These are phyloP conservation scores for Rhodosporidiobolus sp. DNA, from an alignment of 768 basidiomycete species.

Conservation along the genomic window DNA sequence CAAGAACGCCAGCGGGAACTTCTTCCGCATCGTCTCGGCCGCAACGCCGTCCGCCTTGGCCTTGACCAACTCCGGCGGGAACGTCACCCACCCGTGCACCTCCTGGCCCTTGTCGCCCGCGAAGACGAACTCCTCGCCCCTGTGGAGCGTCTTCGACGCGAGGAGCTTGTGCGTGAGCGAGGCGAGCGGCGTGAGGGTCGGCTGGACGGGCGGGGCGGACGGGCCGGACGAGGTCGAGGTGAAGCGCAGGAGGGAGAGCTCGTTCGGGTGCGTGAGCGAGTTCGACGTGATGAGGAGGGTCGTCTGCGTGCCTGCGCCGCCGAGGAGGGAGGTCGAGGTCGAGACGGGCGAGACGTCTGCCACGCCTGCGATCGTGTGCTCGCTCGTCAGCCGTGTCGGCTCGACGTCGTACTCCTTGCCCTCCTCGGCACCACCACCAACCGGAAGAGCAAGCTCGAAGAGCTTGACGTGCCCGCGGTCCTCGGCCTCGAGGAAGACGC, in stretches of 20 bases:
- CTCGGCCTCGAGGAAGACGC: slow-evolving; percentile 65
- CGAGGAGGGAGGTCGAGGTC: neutral
- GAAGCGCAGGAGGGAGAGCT: slow-evolving; percentile 64
- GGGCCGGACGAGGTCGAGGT: slow-evolving; percentile 47
- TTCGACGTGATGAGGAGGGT: slow-evolving; percentile 70
- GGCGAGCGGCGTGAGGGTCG: slow-evolving; percentile 44
- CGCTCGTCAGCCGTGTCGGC: slow-evolving; percentile 62
- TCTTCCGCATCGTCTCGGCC: slow-evolving; percentile 47
- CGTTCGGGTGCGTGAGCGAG: slow-evolving; percentile 73
- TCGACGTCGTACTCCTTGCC: neutral
- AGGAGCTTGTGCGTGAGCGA: slow-evolving; percentile 63
- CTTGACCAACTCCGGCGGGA: slow-evolving; percentile 68
- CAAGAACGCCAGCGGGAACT: slow-evolving; percentile 73
- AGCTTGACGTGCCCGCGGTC: slow-evolving; percentile 75
- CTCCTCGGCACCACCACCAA: slow-evolving; percentile 35
- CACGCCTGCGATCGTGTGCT: slow-evolving; percentile 61
- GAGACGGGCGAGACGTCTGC: slow-evolving; percentile 54
- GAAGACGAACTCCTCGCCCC: slow-evolving; percentile 84
- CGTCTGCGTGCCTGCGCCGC: slow-evolving; percentile 48
- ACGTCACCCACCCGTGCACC: slow-evolving; percentile 81
- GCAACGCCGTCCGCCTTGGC: slow-evolving; percentile 56
- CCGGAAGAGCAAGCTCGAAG: slow-evolving; percentile 63
- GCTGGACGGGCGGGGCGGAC: slow-evolving; percentile 46
- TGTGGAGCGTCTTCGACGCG: slow-evolving; percentile 58
- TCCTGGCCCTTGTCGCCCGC: slow-evolving; percentile 69